Evolutionary conservation across 2,329 filamentous ascomycete species (phyloP).

Genomic region (Fusarium sp.): DNA sequence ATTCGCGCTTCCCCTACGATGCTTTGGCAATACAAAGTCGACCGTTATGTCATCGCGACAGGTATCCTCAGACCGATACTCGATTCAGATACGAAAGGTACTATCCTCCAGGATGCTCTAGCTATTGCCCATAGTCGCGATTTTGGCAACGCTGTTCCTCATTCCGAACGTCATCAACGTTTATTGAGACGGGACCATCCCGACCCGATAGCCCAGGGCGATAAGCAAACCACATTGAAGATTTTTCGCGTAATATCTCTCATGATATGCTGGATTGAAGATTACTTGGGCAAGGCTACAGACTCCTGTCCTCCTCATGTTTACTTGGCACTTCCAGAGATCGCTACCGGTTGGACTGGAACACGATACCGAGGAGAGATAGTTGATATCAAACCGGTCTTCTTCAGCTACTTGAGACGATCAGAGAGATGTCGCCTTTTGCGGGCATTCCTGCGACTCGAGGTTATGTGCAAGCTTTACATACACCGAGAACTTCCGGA

Average conservation of each 20-base stretch:
- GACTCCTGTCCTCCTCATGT: background rate
- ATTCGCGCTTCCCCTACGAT: slow-evolving; percentile 6
- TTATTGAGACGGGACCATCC: background rate
- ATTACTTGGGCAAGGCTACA: background rate
- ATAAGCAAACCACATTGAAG: background rate
- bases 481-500: no score
- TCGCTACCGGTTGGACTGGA: background rate
- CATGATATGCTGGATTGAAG: background rate
- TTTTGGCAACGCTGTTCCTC: no score
- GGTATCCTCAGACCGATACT: background rate
- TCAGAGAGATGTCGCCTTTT: background rate
- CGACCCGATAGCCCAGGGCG: background rate
- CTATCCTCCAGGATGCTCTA: slow-evolving; percentile 8
- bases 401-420: background rate
- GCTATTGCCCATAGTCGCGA: background rate
- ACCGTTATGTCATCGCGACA: background rate
- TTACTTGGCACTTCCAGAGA: background rate
- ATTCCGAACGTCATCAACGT: background rate
- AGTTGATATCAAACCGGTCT: background rate
- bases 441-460: background rate
- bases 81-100: background rate
- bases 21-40: background rate
- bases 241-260: background rate
- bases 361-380: background rate
- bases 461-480: background rate